These are phyloP conservation scores for Rhizophlyctis rosea DNA, from an alignment of 192 early-diverging fungal genomes.

Conservation along the genomic window DNA sequence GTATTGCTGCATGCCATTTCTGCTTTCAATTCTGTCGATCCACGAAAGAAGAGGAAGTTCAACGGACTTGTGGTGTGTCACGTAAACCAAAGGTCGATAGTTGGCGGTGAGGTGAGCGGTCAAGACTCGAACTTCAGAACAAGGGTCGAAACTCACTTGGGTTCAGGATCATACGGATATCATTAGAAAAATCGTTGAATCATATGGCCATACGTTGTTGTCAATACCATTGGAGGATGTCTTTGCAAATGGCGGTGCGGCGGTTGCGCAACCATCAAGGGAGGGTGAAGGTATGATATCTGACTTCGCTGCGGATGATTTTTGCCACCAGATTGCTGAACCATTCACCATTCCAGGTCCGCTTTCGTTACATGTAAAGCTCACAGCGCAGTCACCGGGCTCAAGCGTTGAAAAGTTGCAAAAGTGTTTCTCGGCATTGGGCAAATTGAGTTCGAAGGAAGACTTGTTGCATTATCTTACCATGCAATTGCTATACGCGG, in stretches of 20 bases:
- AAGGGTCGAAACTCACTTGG: too few species aligned
- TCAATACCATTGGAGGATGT: slow-evolving; percentile 64
- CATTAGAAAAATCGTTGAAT: slow-evolving; percentile 13
- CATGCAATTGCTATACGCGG: slow-evolving; percentile 48
- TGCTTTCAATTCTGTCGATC: slow-evolving; percentile 48
- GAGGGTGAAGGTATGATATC: neutral
- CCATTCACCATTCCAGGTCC: slow-evolving; percentile 6
- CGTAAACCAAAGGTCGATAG: slow-evolving; percentile 68
- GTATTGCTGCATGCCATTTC: slow-evolving; percentile 49
- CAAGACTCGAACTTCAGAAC: too few species aligned
- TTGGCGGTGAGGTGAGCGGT: slow-evolving; percentile 28
- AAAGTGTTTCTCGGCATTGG: slow-evolving; percentile 51
- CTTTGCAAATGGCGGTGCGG: slow-evolving; percentile 41
- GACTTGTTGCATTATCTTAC: slow-evolving; percentile 67
- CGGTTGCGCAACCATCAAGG: neutral
- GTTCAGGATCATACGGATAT: too few species aligned
- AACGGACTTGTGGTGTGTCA: slow-evolving; percentile 67
- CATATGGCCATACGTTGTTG: slow-evolving; percentile 27
- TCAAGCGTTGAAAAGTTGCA: slow-evolving; percentile 40
- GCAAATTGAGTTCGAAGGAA: slow-evolving; percentile 65
- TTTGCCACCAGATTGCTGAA: too few species aligned
- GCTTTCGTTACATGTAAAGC: neutral
- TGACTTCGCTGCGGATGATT: slow-evolving; percentile 1
- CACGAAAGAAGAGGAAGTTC: slow-evolving; percentile 59
- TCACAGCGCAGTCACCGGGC: neutral